Evolutionary conservation across 73 alveolate species (phyloP), one percentile per base, ranked within the genome.

Genomic region (Diophrys sp.): DNA sequence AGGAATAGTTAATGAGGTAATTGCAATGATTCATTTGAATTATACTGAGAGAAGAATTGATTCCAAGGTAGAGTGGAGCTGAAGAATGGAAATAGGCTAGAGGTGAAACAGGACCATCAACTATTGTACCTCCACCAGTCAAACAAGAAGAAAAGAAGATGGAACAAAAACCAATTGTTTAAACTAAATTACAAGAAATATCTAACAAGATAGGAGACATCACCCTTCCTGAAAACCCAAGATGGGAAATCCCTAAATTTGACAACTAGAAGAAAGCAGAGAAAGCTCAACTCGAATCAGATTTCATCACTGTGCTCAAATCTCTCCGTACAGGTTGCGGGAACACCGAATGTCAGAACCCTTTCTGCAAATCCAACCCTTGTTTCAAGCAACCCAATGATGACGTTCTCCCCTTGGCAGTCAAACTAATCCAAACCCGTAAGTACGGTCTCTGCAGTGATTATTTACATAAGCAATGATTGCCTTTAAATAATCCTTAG

Each of bases 51-150:
- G 94, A 73, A 28, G 96, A 90, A 78, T 71, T 70, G 81, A 54
- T 74, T 11, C 94, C 93, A 56, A 86, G 96, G 67, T 81, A 90
- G 79, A 75, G 93, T 24, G 98, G 98, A n/a, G 75, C 94, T 31
- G 68, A 79, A n/a, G 97, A 84, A 69, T 94, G 98, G 98, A 87
- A 95, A 54, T 80, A 82, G 62, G 54, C 80, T 28, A 84, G 98
- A 70, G 98, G 98, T n/a, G 98, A 94, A 81, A 66, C 78, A 54
- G 92, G 92, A 54, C 8, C 81, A 14, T 1, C 29, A 5, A 33
- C n/a, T 73, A n/a, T n/a, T n/a, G n/a, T 27, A 11, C 5, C 5
- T 44, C 62, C 62, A 11, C 62, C 62, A 44, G n/a, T 18, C 18
- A 44, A 44, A 44, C 5, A 44, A 18, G 62, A 44, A 44, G 62